Conservation (phyloP, 2,329 filamentous ascomycete species). For the Didymella lethalis region DNA sequence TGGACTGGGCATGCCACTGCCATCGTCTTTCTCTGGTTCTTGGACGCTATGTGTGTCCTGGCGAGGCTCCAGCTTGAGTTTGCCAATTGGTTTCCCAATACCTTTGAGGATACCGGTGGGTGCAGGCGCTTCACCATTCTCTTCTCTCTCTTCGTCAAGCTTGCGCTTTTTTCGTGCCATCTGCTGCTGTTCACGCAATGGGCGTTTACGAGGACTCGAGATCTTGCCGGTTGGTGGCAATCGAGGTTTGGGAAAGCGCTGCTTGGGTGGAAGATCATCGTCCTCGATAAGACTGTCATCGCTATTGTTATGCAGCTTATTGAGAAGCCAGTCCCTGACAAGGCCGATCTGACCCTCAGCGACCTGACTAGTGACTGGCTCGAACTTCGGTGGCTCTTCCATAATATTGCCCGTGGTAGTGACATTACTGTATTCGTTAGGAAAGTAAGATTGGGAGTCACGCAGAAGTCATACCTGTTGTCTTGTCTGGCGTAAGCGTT, state of each 20-base stretch:
- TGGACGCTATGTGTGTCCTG: conserved; percentile 69
- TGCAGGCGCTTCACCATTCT: conserved; percentile 38
- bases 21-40: conserved; percentile 72
- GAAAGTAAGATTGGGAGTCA: background rate
- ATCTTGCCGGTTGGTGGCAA: conserved; percentile 84
- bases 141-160: conserved; percentile 56
- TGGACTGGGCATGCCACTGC: conserved; percentile 82
- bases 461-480: conserved; percentile 58
- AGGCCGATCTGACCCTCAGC: conserved; percentile 84
- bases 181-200: conserved; percentile 81
- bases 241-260: conserved; percentile 71
- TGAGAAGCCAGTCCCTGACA: conserved; percentile 88
- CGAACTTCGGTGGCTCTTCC: conserved; percentile 71
- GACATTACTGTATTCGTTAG: conserved; percentile 60
- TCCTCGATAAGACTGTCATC: conserved; percentile 89
- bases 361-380: conserved; percentile 80
- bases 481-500: conserved; percentile 83
- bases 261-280: conserved; percentile 92
- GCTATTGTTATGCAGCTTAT: conserved; percentile 83
- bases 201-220: conserved; percentile 81
- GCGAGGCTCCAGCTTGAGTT: conserved; percentile 57
- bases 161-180: conserved; percentile 90
- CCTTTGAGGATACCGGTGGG: conserved; percentile 41
- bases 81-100: conserved; percentile 65
- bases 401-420: conserved; percentile 69